These are phyloP conservation scores for Sporothrix curviconia DNA, from an alignment of 2,329 filamentous ascomycete species.

Conservation along the genomic window DNA sequence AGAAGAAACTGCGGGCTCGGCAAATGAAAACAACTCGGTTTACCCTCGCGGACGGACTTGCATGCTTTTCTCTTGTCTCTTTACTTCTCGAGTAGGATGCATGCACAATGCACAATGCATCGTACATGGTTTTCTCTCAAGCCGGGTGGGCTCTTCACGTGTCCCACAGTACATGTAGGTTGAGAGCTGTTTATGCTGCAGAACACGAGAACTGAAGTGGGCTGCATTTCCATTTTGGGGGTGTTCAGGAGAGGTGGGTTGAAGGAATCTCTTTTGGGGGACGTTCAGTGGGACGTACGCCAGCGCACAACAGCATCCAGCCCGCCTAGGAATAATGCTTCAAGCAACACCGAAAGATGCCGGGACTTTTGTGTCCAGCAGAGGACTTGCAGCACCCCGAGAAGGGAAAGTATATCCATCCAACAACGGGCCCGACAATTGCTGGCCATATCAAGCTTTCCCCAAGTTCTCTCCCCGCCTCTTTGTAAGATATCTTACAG, in stretches of 20 bases:
- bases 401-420: conserved; percentile 8
- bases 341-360: not conserved
- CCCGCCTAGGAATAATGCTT: not conserved
- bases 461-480: not conserved
- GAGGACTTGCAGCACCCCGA: not conserved
- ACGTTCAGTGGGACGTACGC: not conserved
- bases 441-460: too few relatives aligned
- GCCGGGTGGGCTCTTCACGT: conserved; percentile 1
- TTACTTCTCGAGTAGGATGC: not conserved
- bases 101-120: not conserved
- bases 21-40: too few relatives aligned
- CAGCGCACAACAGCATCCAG: not conserved
- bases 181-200: not conserved
- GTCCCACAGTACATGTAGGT: not conserved
- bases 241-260: too few relatives aligned
- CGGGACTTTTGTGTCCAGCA: too few relatives aligned
- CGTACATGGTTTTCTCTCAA: not conserved
- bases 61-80: not conserved
- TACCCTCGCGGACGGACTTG: too few relatives aligned
- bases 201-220: not conserved
- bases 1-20: too few relatives aligned
- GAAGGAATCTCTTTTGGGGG: not conserved
- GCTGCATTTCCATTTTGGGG: not conserved
- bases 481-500: too few relatives aligned
- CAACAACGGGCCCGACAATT: not conserved